These are phyloP conservation scores for Corynespora cassiicola DNA, from an alignment of 2,329 filamentous ascomycete genomes.

Conservation along the genomic window DNA sequence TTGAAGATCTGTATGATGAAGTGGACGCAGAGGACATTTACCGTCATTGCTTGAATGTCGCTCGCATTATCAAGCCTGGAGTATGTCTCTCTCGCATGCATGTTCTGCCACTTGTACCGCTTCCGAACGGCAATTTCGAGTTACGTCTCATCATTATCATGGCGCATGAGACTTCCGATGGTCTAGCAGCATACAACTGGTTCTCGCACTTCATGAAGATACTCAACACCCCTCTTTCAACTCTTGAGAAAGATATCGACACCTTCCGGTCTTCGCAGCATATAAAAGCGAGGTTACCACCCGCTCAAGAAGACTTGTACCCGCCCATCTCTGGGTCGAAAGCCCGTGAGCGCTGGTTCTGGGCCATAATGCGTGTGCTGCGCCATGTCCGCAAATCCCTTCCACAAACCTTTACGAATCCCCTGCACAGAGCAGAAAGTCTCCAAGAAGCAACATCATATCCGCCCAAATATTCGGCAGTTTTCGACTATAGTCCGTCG, in stretches of 20 bases:
- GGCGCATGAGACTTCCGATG: conserved; percentile 56
- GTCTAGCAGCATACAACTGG: conserved; percentile 51
- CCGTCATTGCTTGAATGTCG: conserved; percentile 50
- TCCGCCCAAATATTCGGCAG: conserved; percentile 36
- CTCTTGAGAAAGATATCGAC: conserved; percentile 16
- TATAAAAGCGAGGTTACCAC: conserved; percentile 43
- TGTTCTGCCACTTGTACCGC: conserved; percentile 40
- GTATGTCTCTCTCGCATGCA: conserved; percentile 47
- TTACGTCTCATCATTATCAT: conserved; percentile 48
- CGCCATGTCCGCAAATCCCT: conserved; percentile 49
- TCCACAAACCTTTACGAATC: conserved; percentile 51
- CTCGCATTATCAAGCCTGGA: conserved; percentile 46
- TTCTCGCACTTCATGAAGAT: conserved; percentile 47
- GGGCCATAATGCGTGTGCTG: conserved; percentile 53
- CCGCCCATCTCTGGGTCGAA: conserved; percentile 44
- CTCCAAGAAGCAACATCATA: conserved; percentile 23
- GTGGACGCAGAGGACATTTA: conserved; percentile 48
- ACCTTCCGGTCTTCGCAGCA: conserved; percentile 3
- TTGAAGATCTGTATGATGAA: conserved; percentile 44
- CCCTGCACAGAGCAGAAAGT: conserved; percentile 37
- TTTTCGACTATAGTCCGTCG: conserved; percentile 47
- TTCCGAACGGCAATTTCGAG: conserved; percentile 29
- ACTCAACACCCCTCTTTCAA: conserved; percentile 17
- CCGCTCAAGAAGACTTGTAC: conserved; percentile 56
- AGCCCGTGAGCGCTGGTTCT: conserved; percentile 55